Evolutionary conservation across 2,329 filamentous ascomycete genomes (phyloP).

Genomic region (Paraphaeosphaeria minitans): DNA sequence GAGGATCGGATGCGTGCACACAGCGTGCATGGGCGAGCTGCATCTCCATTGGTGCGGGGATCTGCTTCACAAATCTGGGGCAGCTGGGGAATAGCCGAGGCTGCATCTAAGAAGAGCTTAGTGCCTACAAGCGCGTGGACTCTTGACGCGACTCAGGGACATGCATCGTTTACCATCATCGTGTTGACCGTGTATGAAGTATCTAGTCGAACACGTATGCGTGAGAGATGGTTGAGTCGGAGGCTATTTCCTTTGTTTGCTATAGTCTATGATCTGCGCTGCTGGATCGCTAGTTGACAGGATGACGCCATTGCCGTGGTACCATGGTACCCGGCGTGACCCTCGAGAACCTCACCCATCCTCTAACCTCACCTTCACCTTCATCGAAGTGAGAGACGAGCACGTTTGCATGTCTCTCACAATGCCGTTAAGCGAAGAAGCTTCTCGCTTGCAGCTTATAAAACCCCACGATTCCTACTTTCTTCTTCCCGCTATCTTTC

Average conservation of each 20-base stretch:
- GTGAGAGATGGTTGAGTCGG: not conserved
- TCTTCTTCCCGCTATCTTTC: not conserved
- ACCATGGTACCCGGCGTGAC: not conserved
- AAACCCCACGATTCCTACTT: not conserved
- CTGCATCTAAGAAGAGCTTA: slow-evolving; percentile 1
- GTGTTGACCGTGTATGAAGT: not conserved
- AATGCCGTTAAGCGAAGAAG: not conserved
- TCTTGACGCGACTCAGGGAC: not conserved
- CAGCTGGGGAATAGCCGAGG: slow-evolving; percentile 5
- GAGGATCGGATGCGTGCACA: not conserved
- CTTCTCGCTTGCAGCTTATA: not conserved
- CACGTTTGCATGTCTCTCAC: not conserved
- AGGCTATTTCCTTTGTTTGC: not conserved
- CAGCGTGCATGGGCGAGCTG: not conserved
- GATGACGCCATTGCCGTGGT: not conserved
- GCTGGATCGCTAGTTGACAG: not conserved
- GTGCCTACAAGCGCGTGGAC: not conserved
- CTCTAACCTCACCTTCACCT: slow-evolving; percentile 1
- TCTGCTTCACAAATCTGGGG: slow-evolving; percentile 7
- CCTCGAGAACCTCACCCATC: not conserved
- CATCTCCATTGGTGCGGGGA: slow-evolving; percentile 3
- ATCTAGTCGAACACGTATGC: too few species aligned
- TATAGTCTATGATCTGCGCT: not conserved
- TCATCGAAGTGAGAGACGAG: not conserved
- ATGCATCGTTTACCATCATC: not conserved